Evolutionary conservation across 495 filamentous ascomycete species (phyloP).

Genomic region (Hyaloscypha bicolor): DNA sequence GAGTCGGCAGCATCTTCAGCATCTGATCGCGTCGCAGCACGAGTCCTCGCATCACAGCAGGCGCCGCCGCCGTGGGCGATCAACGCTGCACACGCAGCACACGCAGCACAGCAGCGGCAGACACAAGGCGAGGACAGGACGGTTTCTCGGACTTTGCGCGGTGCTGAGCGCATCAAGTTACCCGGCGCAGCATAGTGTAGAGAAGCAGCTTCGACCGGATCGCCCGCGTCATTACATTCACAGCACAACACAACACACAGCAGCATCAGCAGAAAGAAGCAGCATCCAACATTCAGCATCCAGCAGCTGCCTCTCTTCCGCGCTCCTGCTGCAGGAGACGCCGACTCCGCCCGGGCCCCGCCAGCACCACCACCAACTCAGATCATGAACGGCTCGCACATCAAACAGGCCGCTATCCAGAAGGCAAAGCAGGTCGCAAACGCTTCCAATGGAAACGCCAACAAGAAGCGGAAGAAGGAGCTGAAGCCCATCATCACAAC

Average conservation of each 20-base stretch:
- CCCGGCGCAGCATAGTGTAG: background rate
- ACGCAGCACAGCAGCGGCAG: background rate
- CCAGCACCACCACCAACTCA: background rate
- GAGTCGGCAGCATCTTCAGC: background rate
- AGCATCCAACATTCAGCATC: background rate
- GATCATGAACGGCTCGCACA: slow-evolving; percentile 73
- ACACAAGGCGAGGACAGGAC: background rate
- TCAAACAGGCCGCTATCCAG: slow-evolving; percentile 75
- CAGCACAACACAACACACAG: background rate
- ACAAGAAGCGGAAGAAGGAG: slow-evolving; percentile 80
- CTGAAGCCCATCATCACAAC: slow-evolving; percentile 90
- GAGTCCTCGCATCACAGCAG: background rate
- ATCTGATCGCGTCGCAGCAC: background rate
- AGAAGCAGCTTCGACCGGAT: background rate
- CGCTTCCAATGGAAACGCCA: slow-evolving; percentile 43
- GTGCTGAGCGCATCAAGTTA: background rate
- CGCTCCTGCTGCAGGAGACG: background rate
- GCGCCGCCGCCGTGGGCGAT: background rate
- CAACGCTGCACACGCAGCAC: background rate
- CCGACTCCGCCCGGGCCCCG: background rate
- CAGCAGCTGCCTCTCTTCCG: background rate
- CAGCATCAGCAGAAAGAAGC: background rate
- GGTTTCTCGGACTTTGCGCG: background rate
- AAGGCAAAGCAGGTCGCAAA: slow-evolving; percentile 75
- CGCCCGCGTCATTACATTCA: background rate